Evolutionary conservation across 345 rosid genomes (phyloP).

Genomic region (Corchorus capsularis): DNA sequence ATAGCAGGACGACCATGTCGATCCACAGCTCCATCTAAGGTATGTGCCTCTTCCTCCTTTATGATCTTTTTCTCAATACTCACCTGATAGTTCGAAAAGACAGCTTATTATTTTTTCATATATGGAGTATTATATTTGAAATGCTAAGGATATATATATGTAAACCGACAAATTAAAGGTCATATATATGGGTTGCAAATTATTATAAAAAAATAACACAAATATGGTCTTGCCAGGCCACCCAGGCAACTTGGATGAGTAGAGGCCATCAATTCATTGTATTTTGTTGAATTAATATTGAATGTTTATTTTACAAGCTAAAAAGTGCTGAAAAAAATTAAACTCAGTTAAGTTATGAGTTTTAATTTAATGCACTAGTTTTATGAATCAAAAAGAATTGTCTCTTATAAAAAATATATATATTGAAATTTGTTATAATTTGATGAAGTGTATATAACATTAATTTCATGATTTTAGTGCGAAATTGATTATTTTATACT

Average conservation of each 20-base stretch:
- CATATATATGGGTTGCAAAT: neutral
- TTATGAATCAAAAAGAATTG: no score
- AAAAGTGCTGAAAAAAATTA: no score
- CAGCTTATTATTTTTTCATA: neutral
- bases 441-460: no score
- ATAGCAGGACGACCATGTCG: conserved; percentile 75
- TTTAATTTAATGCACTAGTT: no score
- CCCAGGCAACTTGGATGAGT: neutral
- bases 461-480: no score
- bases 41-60: conserved; percentile 40
- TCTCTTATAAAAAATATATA: no score
- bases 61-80: conserved; percentile 35
- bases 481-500: no score
- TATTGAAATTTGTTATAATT: no score
- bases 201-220: conserved; percentile 14
- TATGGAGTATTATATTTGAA: neutral
- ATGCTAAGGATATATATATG: neutral
- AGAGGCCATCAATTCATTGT: neutral
- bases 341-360: no score
- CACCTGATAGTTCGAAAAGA: conserved; percentile 21
- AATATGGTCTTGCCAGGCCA: neutral
- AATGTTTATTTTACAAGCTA: no score
- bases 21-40: conserved; percentile 81
- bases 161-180: conserved; percentile 24
- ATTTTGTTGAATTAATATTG: neutral